These are phyloP conservation scores for Apiospora kogelbergensis DNA, from an alignment of 2,329 filamentous ascomycete genomes.

Conservation along the genomic window DNA sequence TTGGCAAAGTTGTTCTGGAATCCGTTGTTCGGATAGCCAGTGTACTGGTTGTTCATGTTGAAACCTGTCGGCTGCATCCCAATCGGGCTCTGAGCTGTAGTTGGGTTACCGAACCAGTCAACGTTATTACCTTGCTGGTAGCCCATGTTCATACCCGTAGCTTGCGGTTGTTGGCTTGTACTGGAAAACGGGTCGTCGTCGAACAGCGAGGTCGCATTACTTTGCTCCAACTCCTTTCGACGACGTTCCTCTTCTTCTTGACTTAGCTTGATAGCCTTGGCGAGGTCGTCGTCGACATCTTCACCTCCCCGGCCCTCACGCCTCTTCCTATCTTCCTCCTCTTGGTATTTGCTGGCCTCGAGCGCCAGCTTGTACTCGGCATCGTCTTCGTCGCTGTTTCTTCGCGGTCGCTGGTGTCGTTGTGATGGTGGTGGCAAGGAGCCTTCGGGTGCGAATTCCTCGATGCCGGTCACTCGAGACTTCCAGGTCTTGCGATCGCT, in stretches of 20 bases:
- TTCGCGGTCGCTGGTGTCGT: constrained; percentile 43
- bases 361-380: constrained; percentile 87
- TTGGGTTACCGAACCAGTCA: constrained; percentile 95
- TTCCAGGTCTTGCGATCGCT: constrained; percentile 95
- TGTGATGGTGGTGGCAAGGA: constrained; percentile 38
- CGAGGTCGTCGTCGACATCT: constrained; percentile 79
- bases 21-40: constrained; percentile 62
- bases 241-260: constrained; percentile 91
- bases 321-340: constrained; percentile 82
- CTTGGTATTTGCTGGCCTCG: constrained; percentile 92
- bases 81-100: constrained; percentile 68
- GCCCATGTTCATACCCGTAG: constrained; percentile 91
- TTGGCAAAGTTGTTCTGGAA: constrained; percentile 68
- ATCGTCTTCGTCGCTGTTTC: constrained; percentile 71
- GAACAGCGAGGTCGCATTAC: constrained; percentile 84
- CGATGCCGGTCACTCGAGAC: constrained; percentile 88
- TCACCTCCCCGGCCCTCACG: constrained; percentile 62
- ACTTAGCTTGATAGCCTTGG: constrained; percentile 92
- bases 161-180: constrained; percentile 63
- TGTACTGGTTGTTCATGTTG: constrained; percentile 49
- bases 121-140: constrained; percentile 97
- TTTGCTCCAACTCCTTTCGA: constrained; percentile 81
- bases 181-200: constrained; percentile 69
- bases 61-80: constrained; percentile 79
- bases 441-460: constrained; percentile 66